Percentiles rank a stretch among this genome's conserved stretches.
These are phyloP conservation scores for Durio zibethinus DNA, from an alignment of 345 rosid genomes.

Conservation along the genomic window DNA sequence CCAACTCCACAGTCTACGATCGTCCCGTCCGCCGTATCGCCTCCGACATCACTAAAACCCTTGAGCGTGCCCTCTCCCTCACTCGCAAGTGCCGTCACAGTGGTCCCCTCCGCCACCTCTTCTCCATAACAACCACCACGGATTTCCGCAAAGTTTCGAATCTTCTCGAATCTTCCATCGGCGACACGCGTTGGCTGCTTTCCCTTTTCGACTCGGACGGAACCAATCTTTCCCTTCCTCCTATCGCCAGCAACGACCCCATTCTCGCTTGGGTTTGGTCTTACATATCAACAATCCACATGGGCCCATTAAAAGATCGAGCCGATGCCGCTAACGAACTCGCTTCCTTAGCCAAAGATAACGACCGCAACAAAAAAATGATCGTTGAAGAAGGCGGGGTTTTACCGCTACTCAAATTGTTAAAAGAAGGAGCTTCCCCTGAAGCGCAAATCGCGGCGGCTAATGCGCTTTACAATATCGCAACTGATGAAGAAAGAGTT, in stretches of 20 bases:
- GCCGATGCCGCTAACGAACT: conserved; percentile 51
- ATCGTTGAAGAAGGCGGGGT: conserved; percentile 62
- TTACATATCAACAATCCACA: conserved; percentile 42
- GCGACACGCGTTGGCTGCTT: conserved; percentile 57
- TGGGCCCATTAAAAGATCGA: conserved; percentile 45
- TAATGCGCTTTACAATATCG: conserved; percentile 34
- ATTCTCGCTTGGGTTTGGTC: conserved; percentile 72
- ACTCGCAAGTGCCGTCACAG: conserved; percentile 50
- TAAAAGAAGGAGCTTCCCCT: conserved; percentile 45
- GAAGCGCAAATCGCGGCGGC: conserved; percentile 56
- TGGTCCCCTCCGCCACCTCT: conserved; percentile 54
- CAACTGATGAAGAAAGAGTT: conserved; percentile 36
- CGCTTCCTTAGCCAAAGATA: conserved; percentile 49
- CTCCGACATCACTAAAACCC: conserved; percentile 55
- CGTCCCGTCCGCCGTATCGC: conserved; percentile 50
- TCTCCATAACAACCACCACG: conserved; percentile 49
- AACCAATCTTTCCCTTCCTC: conserved; percentile 45
- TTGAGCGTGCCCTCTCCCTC: conserved; percentile 52
- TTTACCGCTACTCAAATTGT: conserved; percentile 43
- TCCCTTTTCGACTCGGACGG: conserved; percentile 46
- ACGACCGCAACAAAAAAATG: conserved; percentile 54
- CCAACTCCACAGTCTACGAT: conserved; percentile 48
- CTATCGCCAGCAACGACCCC: conserved; percentile 65
- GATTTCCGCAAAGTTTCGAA: conserved; percentile 50
- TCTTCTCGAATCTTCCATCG: conserved; percentile 54